Percentiles rank a stretch among this genome's conserved stretches.
Conservation (phyloP, 352 stramenopile genomes). For the Phytophthora brassicae region DNA sequence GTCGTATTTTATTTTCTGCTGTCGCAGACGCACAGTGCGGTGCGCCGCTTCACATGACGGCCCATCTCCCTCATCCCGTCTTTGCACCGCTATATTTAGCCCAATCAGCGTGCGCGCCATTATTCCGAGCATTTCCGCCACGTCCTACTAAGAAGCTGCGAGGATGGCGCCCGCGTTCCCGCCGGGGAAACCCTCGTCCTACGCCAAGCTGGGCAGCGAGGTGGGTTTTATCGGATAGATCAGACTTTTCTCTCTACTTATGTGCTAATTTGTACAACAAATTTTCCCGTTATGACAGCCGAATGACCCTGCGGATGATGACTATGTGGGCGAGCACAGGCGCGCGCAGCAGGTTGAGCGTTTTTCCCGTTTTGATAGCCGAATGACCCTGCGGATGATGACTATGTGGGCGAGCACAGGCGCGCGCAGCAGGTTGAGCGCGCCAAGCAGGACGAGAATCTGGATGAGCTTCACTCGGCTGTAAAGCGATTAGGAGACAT, state of each 20-base stretch:
- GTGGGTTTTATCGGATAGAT: constrained; percentile 21
- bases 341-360: constrained; percentile 52
- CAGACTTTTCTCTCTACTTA: not conserved
- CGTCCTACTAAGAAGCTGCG: not conserved
- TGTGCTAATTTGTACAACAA: too few species aligned
- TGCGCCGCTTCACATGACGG: constrained; percentile 12
- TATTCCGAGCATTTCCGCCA: constrained; percentile 1
- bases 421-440: constrained; percentile 71
- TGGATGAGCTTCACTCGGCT: constrained; percentile 74
- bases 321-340: constrained; percentile 52
- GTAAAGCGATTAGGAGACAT: constrained; percentile 84
- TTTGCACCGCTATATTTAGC: constrained; percentile 29
- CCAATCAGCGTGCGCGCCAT: constrained; percentile 22
- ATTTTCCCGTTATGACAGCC: constrained; percentile 27
- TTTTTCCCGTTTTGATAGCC: constrained; percentile 26
- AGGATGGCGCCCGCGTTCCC: constrained; percentile 65
- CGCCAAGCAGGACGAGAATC: constrained; percentile 82
- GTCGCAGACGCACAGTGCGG: constrained; percentile 16
- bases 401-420: constrained; percentile 52
- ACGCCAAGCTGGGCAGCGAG: constrained; percentile 74
- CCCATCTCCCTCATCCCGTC: constrained; percentile 7
- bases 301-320: constrained; percentile 54
- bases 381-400: constrained; percentile 54
- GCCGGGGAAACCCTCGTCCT: constrained; percentile 59
- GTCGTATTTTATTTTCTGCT: not conserved